Evolutionary conservation across 2,329 filamentous ascomycete genomes (phyloP).

Genomic region (Biscogniauxia sp.): DNA sequence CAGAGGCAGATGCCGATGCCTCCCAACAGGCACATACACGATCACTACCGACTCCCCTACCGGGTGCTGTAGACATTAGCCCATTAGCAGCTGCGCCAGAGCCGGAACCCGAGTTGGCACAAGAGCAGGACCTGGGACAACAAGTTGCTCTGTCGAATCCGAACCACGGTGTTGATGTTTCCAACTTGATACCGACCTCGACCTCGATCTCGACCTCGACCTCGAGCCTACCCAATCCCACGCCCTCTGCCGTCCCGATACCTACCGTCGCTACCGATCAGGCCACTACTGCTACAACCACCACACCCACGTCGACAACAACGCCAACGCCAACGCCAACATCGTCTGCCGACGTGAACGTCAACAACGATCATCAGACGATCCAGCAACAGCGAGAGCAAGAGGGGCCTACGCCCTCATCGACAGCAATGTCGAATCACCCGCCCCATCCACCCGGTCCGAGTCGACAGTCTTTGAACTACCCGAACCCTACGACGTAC

Average conservation of each 20-base stretch:
- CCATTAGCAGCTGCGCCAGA: constrained; percentile 23
- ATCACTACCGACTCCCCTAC: constrained; percentile 22
- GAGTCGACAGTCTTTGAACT: constrained; percentile 27
- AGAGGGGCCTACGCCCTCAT: constrained; percentile 20
- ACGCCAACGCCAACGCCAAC: constrained; percentile 10
- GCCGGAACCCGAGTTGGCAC: constrained; percentile 27
- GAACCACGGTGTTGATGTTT: constrained; percentile 18
- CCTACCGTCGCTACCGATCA: constrained; percentile 14
- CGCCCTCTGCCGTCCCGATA: constrained; percentile 10
- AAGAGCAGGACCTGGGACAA: constrained; percentile 21
- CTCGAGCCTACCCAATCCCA: constrained; percentile 11
- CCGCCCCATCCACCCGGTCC: constrained; percentile 28
- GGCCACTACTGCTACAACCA: constrained; percentile 11
- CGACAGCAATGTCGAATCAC: constrained; percentile 32
- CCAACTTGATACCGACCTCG: constrained; percentile 18
- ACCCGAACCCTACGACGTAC: constrained; percentile 28
- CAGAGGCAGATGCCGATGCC: constrained; percentile 25
- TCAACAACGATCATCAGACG: constrained; percentile 14
- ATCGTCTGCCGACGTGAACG: constrained; percentile 15
- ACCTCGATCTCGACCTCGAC: constrained; percentile 2
- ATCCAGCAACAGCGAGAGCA: constrained; percentile 8
- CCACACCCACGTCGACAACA: constrained; percentile 5
- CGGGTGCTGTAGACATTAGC: constrained; percentile 24
- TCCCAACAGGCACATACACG: constrained; percentile 25
- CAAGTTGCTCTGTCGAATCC: constrained; percentile 10